Percentiles rank a stretch among this genome's conserved stretches.
phyloP scores from a whole-genome alignment of 2,329 filamentous ascomycete species.

The Penicillium capsulatum region DNA sequence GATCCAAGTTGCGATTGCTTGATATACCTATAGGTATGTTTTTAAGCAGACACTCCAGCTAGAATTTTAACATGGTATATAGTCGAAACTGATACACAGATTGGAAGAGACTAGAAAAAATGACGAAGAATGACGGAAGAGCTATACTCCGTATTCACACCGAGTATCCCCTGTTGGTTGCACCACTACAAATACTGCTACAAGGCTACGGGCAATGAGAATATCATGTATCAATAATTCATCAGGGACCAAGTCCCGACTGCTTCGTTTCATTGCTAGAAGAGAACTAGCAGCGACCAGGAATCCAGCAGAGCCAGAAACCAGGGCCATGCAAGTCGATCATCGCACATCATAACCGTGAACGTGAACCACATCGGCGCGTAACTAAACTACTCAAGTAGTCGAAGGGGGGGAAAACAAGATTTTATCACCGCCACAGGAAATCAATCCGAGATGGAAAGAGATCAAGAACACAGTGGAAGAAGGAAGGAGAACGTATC shows the following conservation, averaged over 20 bases:
- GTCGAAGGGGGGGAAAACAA: conserved; percentile 1
- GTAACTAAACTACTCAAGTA: conserved; percentile 10
- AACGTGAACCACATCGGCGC: conserved; percentile 26
- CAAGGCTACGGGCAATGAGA: too few relatives aligned
- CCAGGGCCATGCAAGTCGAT: conserved; percentile 12
- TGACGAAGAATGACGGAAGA: too few relatives aligned
- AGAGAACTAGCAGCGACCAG: conserved; percentile 19
- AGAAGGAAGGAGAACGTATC: conserved; percentile 9
- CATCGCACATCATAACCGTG: conserved; percentile 27
- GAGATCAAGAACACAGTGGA: conserved; percentile 1
- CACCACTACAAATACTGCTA: too few relatives aligned
- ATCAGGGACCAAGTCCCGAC: conserved; percentile 7
- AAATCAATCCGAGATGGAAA: conserved; percentile 2
- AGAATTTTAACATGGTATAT: too few relatives aligned
- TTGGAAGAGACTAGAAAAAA: too few relatives aligned
- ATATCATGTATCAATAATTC: conserved; percentile 5
- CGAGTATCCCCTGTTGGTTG: too few relatives aligned
- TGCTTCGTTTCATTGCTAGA: conserved; percentile 17
- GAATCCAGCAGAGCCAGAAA: conserved; percentile 1
- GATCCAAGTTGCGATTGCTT: too few relatives aligned
- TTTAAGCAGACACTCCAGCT: too few relatives aligned
- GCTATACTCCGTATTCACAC: too few relatives aligned
- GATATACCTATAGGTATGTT: too few relatives aligned
- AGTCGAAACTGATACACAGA: too few relatives aligned
- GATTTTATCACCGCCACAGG: conserved; percentile 16